Evolutionary conservation across 805 yeast species (phyloP).

Genomic region (Yamadazyma nakazawae): DNA sequence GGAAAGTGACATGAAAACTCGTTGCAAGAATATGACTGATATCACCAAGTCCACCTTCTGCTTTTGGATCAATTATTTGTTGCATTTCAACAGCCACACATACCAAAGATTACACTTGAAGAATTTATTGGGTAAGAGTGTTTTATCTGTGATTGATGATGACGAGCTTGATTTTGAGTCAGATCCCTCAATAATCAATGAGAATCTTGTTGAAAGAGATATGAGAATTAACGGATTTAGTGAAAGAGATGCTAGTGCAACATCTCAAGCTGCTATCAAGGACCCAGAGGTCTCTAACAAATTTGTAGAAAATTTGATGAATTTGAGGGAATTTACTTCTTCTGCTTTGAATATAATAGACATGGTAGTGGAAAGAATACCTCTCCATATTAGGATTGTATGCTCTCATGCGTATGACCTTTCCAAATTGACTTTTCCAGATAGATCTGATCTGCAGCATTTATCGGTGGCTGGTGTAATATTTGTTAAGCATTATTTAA

Average conservation of each 20-base stretch:
- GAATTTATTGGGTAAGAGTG: slow-evolving; percentile 34
- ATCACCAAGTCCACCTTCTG: slow-evolving; percentile 33
- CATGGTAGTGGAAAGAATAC: slow-evolving; percentile 34
- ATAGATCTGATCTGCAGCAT: slow-evolving; percentile 55
- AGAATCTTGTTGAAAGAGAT: slow-evolving; percentile 36
- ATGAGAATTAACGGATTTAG: slow-evolving; percentile 32
- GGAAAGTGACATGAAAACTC: slow-evolving; percentile 35
- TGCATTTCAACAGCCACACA: slow-evolving; percentile 44
- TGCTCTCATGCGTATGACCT: slow-evolving; percentile 33
- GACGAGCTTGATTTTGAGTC: slow-evolving; percentile 68
- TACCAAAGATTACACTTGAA: slow-evolving; percentile 48
- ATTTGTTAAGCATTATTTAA: slow-evolving; percentile 51
- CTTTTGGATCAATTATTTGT: slow-evolving; percentile 45
- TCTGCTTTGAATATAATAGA: slow-evolving; percentile 55
- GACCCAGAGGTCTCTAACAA: slow-evolving; percentile 67
- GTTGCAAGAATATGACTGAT: slow-evolving; percentile 29
- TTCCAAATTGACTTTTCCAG: slow-evolving; percentile 51
- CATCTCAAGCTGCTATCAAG: slow-evolving; percentile 71
- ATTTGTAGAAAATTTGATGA: slow-evolving; percentile 72
- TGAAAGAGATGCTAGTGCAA: slow-evolving; percentile 33
- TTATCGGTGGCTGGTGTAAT: slow-evolving; percentile 68
- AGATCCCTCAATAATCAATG: slow-evolving; percentile 65
- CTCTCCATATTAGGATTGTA: slow-evolving; percentile 34
- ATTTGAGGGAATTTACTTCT: slow-evolving; percentile 66
- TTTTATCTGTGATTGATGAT: slow-evolving; percentile 40